A percentile compares a stretch with the other conserved stretches of the same genome.
Evolutionary conservation across 2,329 filamentous ascomycete genomes (phyloP).

Genomic region (Raffaelea arxii): DNA sequence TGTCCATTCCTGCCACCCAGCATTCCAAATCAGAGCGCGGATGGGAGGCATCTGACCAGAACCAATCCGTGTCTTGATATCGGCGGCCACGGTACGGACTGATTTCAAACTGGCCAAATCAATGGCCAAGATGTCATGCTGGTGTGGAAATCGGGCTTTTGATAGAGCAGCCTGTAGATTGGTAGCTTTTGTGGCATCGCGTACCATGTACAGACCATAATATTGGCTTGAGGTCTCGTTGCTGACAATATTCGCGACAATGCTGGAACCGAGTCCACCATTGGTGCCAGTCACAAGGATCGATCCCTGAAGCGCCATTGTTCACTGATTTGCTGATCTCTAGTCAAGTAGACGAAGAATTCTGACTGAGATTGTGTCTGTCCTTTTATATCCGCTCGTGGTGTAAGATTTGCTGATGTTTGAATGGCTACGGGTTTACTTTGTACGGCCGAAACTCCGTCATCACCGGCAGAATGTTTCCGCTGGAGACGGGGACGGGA

Average conservation of each 20-base stretch:
- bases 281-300: conserved; percentile 12
- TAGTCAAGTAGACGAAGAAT: too few species aligned
- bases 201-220: conserved; percentile 10
- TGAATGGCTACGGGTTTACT: too few species aligned
- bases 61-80: conserved; percentile 12
- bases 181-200: conserved; percentile 5
- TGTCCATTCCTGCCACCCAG: conserved; percentile 14
- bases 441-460: too few species aligned
- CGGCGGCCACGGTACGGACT: conserved; percentile 11
- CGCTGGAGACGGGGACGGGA: too few species aligned
- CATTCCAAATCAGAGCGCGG: conserved; percentile 19
- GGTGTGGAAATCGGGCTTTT: conserved; percentile 4
- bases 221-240: conserved; percentile 2
- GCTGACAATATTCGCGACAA: conserved; percentile 4
- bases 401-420: too few species aligned
- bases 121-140: conserved; percentile 11
- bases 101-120: conserved; percentile 10
- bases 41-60: conserved; percentile 16
- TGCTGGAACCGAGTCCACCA: conserved; percentile 9
- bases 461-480: too few species aligned
- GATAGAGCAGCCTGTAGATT: conserved; percentile 5
- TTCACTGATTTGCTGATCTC: too few species aligned
- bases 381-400: too few species aligned
- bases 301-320: conserved; percentile 7
- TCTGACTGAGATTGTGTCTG: too few species aligned